Base-by-base conservation (phyloP, 257 asterid genomes). In the Gentiana dahurica region DNA sequence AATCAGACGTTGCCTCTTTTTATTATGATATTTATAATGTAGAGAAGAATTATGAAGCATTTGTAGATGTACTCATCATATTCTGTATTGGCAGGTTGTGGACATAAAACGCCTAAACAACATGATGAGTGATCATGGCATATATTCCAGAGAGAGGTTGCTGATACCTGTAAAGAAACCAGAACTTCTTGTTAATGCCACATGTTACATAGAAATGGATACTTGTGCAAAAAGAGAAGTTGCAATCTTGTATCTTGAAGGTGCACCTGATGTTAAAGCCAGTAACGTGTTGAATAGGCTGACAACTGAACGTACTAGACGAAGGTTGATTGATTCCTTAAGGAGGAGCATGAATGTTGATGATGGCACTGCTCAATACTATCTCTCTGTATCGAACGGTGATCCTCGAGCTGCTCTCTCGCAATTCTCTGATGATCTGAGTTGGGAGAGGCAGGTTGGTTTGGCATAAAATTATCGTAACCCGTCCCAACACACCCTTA, bases 61-160 rank as follows among this genome's bases (percentile, higher is more conserved):
- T 54, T 58, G 12, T 24, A 36, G 33, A 15, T 43, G 53, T n/a
- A 44, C 46, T 34, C 33, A 36, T 55, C 54, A 61, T 24, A 24
- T 24, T 24, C 48, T 54, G 50, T 37, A 49, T 46, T 60, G 57
- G 60, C 73, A 91, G 98, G 90, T 87, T 61, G 81, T 81, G 75
- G 93, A 74, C 78, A 85, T 91, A 61, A 87, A 83, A 66, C 94
- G 96, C 62, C 58, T 91, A 66, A 91, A 91, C 73, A 91, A 91
- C 73, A 91, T 87, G 98, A 85, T 91, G 93, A 91, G 95, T 35
- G 98, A 91, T 66, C 98, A 87, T 53, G 98, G 96, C 34, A 87
- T 91, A 75, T 78, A 81, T 83, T 87, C 98, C 3, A 77, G 98
- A 79, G 96, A 91, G 69, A 81, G 98, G 72, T 76, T 91, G 57